These are phyloP conservation scores for Hibiscus trionum DNA, from an alignment of 345 rosid species.

Conservation along the genomic window DNA sequence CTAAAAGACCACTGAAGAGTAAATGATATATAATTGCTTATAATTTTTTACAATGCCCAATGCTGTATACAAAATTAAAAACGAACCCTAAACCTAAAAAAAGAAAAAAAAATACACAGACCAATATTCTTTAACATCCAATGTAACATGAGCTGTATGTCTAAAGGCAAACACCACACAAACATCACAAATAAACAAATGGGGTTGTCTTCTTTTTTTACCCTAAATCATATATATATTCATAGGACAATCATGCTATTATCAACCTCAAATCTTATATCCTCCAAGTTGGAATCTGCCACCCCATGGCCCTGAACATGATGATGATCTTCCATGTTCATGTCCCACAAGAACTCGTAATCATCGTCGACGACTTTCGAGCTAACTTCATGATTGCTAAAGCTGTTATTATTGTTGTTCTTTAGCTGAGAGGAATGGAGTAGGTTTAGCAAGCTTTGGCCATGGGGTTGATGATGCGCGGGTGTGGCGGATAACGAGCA, in stretches of 20 bases:
- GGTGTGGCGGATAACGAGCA: constrained; percentile 23
- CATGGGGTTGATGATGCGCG: constrained; percentile 18
- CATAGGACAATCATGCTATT: constrained; percentile 33
- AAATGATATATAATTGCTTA: constrained; percentile 1
- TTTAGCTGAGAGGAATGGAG: constrained; percentile 33
- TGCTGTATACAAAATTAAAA: neutral
- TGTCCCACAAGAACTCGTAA: constrained; percentile 45
- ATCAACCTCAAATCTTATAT: constrained; percentile 37
- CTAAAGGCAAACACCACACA: constrained; percentile 14
- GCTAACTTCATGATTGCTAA: constrained; percentile 15
- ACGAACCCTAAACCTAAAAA: constrained; percentile 2
- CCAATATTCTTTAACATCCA: constrained; percentile 6
- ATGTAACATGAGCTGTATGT: constrained; percentile 7
- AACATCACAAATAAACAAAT: constrained; percentile 19
- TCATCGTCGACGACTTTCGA: constrained; percentile 29
- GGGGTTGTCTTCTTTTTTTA: neutral
- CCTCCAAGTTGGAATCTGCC: constrained; percentile 32
- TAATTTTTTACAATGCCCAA: constrained; percentile 1
- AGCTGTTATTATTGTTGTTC: constrained; percentile 6
- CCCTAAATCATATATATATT: constrained; percentile 2
- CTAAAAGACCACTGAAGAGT: neutral
- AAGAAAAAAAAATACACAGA: neutral
- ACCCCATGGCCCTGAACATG: constrained; percentile 17
- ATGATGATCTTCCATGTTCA: constrained; percentile 25
- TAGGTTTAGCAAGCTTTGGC: constrained; percentile 32